These are phyloP conservation scores for Nakazawaea populi DNA, from an alignment of 805 yeast genomes.

Conservation along the genomic window DNA sequence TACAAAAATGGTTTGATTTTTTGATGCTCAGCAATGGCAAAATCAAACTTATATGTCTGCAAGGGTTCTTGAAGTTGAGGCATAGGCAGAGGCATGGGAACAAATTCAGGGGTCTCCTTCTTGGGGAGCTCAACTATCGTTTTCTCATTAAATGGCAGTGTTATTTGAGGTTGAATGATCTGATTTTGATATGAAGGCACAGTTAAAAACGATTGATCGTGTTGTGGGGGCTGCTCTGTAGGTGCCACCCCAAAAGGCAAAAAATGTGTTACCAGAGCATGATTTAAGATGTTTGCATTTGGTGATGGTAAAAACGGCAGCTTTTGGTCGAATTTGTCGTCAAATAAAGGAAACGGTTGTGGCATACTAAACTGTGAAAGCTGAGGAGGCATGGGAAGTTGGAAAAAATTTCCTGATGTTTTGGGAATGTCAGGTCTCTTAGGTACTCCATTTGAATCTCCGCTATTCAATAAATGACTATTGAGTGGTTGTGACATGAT, in stretches of 20 bases:
- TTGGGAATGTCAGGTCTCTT: slow-evolving; percentile 9
- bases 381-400: slow-evolving; percentile 4
- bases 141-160: neutral
- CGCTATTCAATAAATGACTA: neutral
- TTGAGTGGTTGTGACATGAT: neutral
- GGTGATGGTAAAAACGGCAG: neutral
- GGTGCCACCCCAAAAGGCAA: neutral
- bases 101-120: too few species aligned
- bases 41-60: neutral
- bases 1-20: neutral
- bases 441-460: neutral
- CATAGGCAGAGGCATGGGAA: neutral
- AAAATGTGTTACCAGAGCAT: neutral
- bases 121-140: too few species aligned
- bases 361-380: slow-evolving; percentile 1
- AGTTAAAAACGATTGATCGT: neutral
- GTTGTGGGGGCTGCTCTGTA: neutral
- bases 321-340: neutral
- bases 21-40: neutral
- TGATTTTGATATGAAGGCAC: neutral
- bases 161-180: neutral
- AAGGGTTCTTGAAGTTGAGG: neutral
- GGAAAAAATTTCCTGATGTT: slow-evolving; percentile 5
- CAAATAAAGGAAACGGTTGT: slow-evolving; percentile 1
- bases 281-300: neutral